A percentile compares a stretch with the other conserved stretches of the same genome.
Conservation (phyloP, 352 stramenopile genomes). For the Aphanomyces invadans region DNA sequence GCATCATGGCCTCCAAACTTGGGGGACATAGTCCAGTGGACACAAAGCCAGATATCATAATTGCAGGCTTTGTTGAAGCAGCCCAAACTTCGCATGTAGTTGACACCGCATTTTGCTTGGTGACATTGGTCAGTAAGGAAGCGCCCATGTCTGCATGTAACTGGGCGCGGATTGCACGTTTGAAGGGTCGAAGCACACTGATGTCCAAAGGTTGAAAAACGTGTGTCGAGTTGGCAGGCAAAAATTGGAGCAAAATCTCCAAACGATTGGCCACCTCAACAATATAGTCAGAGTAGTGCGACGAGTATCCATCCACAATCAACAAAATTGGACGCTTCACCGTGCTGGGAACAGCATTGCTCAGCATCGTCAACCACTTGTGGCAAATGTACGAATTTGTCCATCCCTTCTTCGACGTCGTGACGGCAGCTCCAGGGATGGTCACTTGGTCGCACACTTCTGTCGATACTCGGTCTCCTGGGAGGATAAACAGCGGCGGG, state of each 20-base stretch:
- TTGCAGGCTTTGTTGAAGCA: background rate
- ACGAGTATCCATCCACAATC: slow-evolving; percentile 8
- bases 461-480: background rate
- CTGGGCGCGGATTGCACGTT: background rate
- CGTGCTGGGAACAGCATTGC: background rate
- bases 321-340: background rate
- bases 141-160: background rate
- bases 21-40: background rate
- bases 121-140: background rate
- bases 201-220: slow-evolving; percentile 4
- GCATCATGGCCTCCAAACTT: background rate
- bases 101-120: background rate
- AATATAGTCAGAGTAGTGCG: background rate
- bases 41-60: background rate
- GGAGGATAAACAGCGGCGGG: background rate
- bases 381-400: background rate
- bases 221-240: slow-evolving; percentile 2
- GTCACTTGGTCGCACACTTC: background rate
- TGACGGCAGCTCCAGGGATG: background rate
- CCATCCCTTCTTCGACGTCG: slow-evolving; percentile 4
- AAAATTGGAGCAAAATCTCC: background rate
- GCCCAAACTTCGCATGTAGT: background rate
- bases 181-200: background rate
- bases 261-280: background rate
- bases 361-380: background rate